Base-by-base conservation (phyloP, 371 early-diverging fungal species). In the Mucor sp. region DNA sequence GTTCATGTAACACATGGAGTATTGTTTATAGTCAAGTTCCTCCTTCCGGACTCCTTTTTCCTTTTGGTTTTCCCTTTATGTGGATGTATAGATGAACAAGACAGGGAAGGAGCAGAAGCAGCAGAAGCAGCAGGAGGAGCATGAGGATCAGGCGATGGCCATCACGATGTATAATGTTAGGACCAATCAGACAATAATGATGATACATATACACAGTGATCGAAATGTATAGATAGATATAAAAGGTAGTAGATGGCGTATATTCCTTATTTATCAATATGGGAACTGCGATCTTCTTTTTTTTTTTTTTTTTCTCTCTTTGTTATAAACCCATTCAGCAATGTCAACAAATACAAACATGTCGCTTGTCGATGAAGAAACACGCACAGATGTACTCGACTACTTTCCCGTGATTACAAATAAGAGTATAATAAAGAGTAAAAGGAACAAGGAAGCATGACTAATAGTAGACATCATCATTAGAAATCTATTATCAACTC, bases 351-450 rank as follows among this genome's bases (percentile, higher is more conserved):
- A 47, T 19, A 19, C 11, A 21, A 21, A 47, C 30, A 27, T 41
- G 17, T 17, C 28, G n/a, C 17, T 37, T 41, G 27, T 56, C 17
- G 44, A 47, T 55, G 55, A 63, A 9, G 61, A 65, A 15, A 57
- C 37, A 35, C 62, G 61, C 33, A 56, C 61, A 35, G 70, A 70
- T 28, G 33, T 65, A 14, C 30, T 61, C 12, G 62, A 65, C 11
- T 47, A 55, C 7, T 65, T 65, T 58, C 61, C 70, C 21, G 9
- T 8, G n/a, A 9, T 61, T 21, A 23, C 47, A 43, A 58, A 57
- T 14, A 69, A 53, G 56, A 57, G 65, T 21, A 19, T 1, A 33
- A 19, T 0, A 47, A 21, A 19, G 47, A 6, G 19, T 30, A 19
- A 47, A 8, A 11, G 47, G 7, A 1, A 35, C 12, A 35, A 12